These are phyloP conservation scores for Colletotrichum salicis DNA, from an alignment of 2,329 filamentous ascomycete species.

Conservation along the genomic window DNA sequence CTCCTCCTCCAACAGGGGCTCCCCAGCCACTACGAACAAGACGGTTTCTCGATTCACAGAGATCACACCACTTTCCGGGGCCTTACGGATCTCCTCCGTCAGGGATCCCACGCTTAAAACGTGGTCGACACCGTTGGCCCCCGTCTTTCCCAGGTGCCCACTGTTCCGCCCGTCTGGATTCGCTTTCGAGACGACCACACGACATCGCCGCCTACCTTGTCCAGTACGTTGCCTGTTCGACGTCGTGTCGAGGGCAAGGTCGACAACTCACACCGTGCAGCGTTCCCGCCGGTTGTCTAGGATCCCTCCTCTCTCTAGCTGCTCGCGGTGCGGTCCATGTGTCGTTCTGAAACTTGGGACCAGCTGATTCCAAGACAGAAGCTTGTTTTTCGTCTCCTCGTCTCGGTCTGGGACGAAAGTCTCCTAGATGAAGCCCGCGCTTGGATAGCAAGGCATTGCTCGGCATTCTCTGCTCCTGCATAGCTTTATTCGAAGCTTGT, in stretches of 20 bases:
- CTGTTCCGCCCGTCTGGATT: neutral
- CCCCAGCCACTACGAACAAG: neutral
- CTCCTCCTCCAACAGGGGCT: neutral
- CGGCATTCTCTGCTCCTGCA: neutral
- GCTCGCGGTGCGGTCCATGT: slow-evolving; percentile 6
- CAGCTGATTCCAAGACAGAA: slow-evolving; percentile 22
- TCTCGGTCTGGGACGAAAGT: neutral
- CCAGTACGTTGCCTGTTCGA: neutral
- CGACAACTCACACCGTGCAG: neutral
- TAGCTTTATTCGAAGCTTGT: neutral
- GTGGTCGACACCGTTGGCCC: slow-evolving; percentile 1
- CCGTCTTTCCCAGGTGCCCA: neutral
- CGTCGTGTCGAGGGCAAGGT: neutral
- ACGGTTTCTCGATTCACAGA: slow-evolving; percentile 11
- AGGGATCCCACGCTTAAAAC: slow-evolving; percentile 15
- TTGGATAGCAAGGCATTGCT: neutral
- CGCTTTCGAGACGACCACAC: neutral
- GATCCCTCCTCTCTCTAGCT: neutral
- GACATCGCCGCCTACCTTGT: neutral
- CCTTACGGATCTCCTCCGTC: slow-evolving; percentile 10
- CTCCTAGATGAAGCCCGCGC: neutral
- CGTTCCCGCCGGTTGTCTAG: neutral
- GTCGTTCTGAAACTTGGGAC: slow-evolving; percentile 18
- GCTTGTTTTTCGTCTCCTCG: slow-evolving; percentile 13
- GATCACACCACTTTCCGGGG: slow-evolving; percentile 35